Evolutionary conservation across 2,329 filamentous ascomycete species (phyloP).

Genomic region (Cladophialophora exuberans): DNA sequence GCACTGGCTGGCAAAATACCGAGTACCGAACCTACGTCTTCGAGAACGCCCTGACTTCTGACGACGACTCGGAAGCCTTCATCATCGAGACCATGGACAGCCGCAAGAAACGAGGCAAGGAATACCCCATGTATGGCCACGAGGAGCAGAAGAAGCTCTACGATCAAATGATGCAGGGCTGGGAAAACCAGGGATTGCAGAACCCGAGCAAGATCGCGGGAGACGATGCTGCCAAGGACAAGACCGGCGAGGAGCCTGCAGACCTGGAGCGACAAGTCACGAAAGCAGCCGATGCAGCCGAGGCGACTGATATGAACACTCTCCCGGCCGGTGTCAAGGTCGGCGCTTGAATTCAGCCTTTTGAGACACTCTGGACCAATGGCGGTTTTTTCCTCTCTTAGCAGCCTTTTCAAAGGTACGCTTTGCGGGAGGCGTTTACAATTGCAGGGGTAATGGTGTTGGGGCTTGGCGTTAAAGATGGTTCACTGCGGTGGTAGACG

Average conservation of each 20-base stretch:
- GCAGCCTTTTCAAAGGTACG: too few relatives aligned
- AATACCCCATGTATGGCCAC: conserved; percentile 38
- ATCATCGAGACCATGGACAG: conserved; percentile 48
- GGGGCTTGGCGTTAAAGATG: too few relatives aligned
- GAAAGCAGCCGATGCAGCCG: background rate
- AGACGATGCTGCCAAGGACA: background rate
- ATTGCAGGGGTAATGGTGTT: too few relatives aligned
- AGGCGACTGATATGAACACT: background rate
- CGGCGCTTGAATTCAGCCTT: too few relatives aligned
- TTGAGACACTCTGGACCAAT: too few relatives aligned
- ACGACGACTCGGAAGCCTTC: conserved; percentile 46
- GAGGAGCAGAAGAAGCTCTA: conserved; percentile 45
- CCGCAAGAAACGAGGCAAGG: conserved; percentile 45
- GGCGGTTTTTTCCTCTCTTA: too few relatives aligned
- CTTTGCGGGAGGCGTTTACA: too few relatives aligned
- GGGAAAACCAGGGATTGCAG: conserved; percentile 48
- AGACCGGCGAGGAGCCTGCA: background rate
- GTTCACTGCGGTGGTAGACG: too few relatives aligned
- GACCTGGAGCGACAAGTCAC: background rate
- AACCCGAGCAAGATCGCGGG: conserved; percentile 26
- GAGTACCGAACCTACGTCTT: conserved; percentile 73
- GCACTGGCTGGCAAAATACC: conserved; percentile 73
- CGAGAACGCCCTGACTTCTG: conserved; percentile 37
- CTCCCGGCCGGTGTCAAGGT: background rate
- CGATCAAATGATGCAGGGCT: conserved; percentile 44